Base-by-base conservation (phyloP, 192 early-diverging fungal species). In the Coemansia umbellata region DNA sequence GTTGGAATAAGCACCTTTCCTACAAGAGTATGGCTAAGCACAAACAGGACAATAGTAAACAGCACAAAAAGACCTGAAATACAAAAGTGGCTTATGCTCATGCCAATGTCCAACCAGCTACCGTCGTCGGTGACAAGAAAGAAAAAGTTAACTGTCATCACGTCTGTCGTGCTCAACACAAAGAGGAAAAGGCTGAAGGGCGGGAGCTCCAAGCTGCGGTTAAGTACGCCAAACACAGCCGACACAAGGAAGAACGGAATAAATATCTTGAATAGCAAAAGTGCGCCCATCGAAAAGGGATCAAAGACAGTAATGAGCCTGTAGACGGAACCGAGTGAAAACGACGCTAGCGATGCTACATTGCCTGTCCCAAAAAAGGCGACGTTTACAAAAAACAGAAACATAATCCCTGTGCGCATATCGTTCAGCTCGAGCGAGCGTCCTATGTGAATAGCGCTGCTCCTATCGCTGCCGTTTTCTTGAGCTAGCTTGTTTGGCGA, bases 281-380 rank as follows among this genome's bases (percentile, higher is more conserved):
- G 78, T 8, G 76, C 80, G 2, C 82, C 81, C 95, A 95, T 95
- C 27, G 91, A 56, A 74, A 95, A 91, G 2, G 95, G 95, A 47
- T 87, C 79, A 66, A 95, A 97, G 5, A 93, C 79, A 11, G 92
- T 95, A 4, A 86, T 90, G 37, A 97, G 80, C 21, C 93, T 81
- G 71, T 92, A 95, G 14, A 97, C 95, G 24, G 84, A 85, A 51
- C 87, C 82, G 26, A 97, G 73, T 2, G 87, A 88, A 77, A 97
- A 97, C 21, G 85, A 87, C 18, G 84, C 74, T 31, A 97, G 59
- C 8, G 85, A 88, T 4, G 95, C 95, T 8, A 97, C 87, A 61
- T 95, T 97, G 50, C 93, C 93, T 0, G 95, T 95, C 15, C 95
- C 95, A 81, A 97, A 97, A 74, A 97, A 97, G 8, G 86, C 92